Percentiles rank a stretch among this genome's conserved stretches.
These are phyloP conservation scores for Fagopyrum homotropicum DNA, from an alignment of 148 eudicot genomes.

Conservation along the genomic window DNA sequence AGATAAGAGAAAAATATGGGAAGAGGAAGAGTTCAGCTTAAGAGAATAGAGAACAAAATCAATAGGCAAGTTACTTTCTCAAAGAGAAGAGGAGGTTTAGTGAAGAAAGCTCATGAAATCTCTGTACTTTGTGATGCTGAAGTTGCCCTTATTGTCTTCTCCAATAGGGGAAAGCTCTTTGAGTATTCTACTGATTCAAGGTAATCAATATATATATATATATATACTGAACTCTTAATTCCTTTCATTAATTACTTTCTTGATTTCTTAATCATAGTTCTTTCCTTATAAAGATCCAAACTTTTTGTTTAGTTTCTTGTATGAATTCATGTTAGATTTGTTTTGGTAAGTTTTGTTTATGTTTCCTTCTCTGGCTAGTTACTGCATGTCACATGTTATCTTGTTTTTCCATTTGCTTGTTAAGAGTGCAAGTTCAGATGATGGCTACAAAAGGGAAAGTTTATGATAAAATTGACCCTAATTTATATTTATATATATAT, in stretches of 20 bases:
- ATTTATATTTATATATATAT: neutral
- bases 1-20: neutral
- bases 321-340: neutral
- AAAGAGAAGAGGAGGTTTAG: slow-evolving; percentile 8
- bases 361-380: neutral
- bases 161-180: slow-evolving; percentile 8
- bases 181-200: slow-evolving; percentile 11
- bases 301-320: neutral
- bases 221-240: neutral
- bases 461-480: neutral
- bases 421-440: slow-evolving; percentile 8
- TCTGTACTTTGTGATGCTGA: slow-evolving; percentile 13
- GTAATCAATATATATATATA: neutral
- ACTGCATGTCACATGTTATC: slow-evolving; percentile 7
- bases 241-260: neutral
- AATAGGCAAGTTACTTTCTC: slow-evolving; percentile 13
- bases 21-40: slow-evolving; percentile 8
- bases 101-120: slow-evolving; percentile 11
- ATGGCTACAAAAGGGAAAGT: slow-evolving; percentile 10
- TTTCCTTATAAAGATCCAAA: neutral
- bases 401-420: slow-evolving; percentile 1
- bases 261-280: neutral
- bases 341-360: neutral
- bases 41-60: slow-evolving; percentile 12
- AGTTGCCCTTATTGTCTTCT: slow-evolving; percentile 14